Evolutionary conservation across 495 filamentous ascomycete species (phyloP), one percentile per base, ranked within the genome.

Genomic region (Trichoderma virens): DNA sequence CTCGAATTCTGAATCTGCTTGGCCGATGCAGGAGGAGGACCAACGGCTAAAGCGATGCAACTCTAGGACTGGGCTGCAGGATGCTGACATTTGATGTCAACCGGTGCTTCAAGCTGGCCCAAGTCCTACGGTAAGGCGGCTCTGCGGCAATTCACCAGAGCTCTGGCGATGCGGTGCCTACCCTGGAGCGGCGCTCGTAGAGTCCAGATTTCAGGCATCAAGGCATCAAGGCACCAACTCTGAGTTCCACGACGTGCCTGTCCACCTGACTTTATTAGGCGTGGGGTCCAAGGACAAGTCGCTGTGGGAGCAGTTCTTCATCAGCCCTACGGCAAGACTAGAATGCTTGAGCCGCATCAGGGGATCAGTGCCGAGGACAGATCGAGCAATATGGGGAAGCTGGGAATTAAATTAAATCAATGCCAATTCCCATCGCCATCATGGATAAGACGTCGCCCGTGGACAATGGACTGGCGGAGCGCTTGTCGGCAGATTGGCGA

Each of bases 321-420:
- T 56, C 51, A 56, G 51, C 51, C 51, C 51, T 56, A 56, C 51
- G 51, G 51, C 51, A 56, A 56, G 51, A 20, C 51, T 8, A 56
- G 51, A 56, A 56, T 28, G 51, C 51, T 47, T 30, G 51, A 56
- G 51, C 51, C 51, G 51, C 51, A 56, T 56, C 47, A 51, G 45
- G 45, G 45, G n/a, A 56, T 56, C 51, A 7, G 51, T 56, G 51
- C 51, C 51, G 25, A 27, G 27, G 51, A 56, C 51, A 30, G 51
- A 56, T 56, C 51, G 13, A 56, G 20, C 9, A 56, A 56, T 56
- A 20, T 8, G 51, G 51, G 51, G 51, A 56, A 56, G 51, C 51
- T 56, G 9, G 51, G 23, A 51, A 20, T 51, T 51, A 51, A 25
- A 51, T 51, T 8, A 30, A 56, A 56, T 45, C 16, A 35, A 35